These are phyloP conservation scores for Diversispora eburnea DNA, from an alignment of 192 early-diverging fungal species.

Conservation along the genomic window DNA sequence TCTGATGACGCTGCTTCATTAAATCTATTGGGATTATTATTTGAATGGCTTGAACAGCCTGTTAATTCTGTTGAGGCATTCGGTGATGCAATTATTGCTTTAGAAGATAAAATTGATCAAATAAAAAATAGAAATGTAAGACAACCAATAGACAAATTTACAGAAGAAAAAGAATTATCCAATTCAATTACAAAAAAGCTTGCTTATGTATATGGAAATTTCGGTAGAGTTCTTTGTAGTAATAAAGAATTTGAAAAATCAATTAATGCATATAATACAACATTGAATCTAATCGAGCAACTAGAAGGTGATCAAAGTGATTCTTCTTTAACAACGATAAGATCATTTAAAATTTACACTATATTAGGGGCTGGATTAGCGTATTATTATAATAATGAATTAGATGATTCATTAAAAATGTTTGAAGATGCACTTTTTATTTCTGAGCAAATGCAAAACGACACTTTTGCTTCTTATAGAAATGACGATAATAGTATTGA, in stretches of 20 bases:
- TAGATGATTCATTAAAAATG: conserved; percentile 62
- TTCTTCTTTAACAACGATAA: background rate
- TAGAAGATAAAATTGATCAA: conserved; percentile 27
- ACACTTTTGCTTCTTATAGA: too few relatives aligned
- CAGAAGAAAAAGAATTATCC: conserved; percentile 24
- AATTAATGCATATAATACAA: conserved; percentile 47
- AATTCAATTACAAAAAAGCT: conserved; percentile 27
- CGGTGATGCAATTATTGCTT: conserved; percentile 41
- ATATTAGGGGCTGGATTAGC: conserved; percentile 69
- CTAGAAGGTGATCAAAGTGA: conserved; percentile 13
- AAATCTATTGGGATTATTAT: conserved; percentile 71
- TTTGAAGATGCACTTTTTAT: conserved; percentile 66
- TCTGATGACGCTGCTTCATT: conserved; percentile 52
- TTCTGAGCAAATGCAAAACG: too few relatives aligned
- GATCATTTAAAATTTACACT: conserved; percentile 34
- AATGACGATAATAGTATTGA: conserved; percentile 41
- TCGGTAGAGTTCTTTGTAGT: conserved; percentile 67
- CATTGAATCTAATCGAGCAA: conserved; percentile 33
- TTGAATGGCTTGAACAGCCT: conserved; percentile 71
- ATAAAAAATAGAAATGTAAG: conserved; percentile 6
- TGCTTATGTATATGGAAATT: conserved; percentile 56
- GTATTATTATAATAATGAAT: conserved; percentile 65
- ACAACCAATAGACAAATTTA: background rate
- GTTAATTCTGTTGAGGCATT: conserved; percentile 67
- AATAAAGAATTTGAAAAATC: conserved; percentile 56